Percentiles rank a stretch among this genome's conserved stretches.
phyloP scores from a whole-genome alignment of 371 early-diverging fungal species.

The Sporodiniella umbellata region DNA sequence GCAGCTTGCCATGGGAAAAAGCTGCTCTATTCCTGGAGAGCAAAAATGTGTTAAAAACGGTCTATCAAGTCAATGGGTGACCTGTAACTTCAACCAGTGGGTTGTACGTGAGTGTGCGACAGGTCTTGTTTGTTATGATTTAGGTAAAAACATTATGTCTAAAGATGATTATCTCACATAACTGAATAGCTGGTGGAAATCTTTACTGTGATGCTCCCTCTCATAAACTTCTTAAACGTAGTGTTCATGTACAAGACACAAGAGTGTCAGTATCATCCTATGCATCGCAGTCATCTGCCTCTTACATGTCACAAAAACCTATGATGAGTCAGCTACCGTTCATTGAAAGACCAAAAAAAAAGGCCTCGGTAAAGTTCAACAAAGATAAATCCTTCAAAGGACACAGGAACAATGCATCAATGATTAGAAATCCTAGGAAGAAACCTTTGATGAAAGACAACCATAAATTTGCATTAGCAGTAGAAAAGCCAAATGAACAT shows the following conservation, averaged over 20 bases:
- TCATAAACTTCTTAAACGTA: not conserved
- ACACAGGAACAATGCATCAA: not conserved
- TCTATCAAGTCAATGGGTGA: constrained; percentile 23
- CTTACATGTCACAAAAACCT: not conserved
- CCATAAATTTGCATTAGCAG: not conserved
- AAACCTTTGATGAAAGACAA: not conserved
- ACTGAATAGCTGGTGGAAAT: not conserved
- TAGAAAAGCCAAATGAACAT: not conserved
- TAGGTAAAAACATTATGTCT: not conserved
- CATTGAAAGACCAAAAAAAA: too few relatives aligned
- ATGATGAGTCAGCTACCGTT: too few relatives aligned
- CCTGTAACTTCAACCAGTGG: constrained; percentile 31
- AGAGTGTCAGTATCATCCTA: not conserved
- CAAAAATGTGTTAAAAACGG: constrained; percentile 25
- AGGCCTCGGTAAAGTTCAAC: not conserved
- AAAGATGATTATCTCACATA: too few relatives aligned
- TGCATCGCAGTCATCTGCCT: not conserved
- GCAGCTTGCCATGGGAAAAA: not conserved
- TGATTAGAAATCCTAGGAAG: not conserved
- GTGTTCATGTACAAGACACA: too few relatives aligned
- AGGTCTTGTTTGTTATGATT: constrained; percentile 24
- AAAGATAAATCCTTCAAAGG: not conserved
- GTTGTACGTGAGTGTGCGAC: constrained; percentile 24
- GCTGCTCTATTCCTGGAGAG: constrained; percentile 16
- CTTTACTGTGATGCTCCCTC: not conserved